Evolutionary conservation across 192 early-diverging fungal genomes (phyloP).

Genomic region (Gonapodya prolifera): DNA sequence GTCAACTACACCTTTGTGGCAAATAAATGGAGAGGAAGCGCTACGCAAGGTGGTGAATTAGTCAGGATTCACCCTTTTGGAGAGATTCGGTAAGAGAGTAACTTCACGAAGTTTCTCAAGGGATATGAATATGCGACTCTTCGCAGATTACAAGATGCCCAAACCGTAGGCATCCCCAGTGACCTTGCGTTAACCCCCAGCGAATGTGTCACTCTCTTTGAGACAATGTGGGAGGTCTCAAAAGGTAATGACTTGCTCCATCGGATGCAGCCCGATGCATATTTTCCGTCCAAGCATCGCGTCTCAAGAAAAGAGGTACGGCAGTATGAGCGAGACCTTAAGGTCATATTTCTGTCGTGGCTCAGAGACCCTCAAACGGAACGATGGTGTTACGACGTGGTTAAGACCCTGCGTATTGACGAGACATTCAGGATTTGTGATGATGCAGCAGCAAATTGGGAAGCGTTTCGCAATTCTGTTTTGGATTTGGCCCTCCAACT

Average conservation of each 20-base stretch:
- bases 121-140: neutral
- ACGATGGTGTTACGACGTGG: neutral
- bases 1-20: slow-evolving; percentile 23
- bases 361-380: neutral
- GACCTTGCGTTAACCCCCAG: slow-evolving; percentile 18
- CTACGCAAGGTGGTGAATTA: neutral
- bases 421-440: neutral
- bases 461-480: slow-evolving; percentile 5
- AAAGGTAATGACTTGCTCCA: neutral
- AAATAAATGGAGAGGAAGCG: neutral
- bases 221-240: slow-evolving; percentile 12
- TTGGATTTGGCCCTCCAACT: slow-evolving; percentile 15
- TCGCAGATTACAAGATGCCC: neutral
- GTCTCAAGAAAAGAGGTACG: slow-evolving; percentile 17
- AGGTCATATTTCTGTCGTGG: slow-evolving; percentile 10
- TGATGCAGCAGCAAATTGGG: neutral
- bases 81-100: neutral
- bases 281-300: slow-evolving; percentile 9
- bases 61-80: slow-evolving; percentile 19
- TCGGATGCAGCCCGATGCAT: slow-evolving; percentile 18
- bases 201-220: slow-evolving; percentile 20
- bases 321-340: slow-evolving; percentile 19
- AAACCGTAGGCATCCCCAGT: slow-evolving; percentile 11
- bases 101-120: neutral
- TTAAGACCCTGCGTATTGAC: neutral